Base-by-base conservation (phyloP, 1,284 basidiomycete genomes). In the Pascua guehoae region DNA sequence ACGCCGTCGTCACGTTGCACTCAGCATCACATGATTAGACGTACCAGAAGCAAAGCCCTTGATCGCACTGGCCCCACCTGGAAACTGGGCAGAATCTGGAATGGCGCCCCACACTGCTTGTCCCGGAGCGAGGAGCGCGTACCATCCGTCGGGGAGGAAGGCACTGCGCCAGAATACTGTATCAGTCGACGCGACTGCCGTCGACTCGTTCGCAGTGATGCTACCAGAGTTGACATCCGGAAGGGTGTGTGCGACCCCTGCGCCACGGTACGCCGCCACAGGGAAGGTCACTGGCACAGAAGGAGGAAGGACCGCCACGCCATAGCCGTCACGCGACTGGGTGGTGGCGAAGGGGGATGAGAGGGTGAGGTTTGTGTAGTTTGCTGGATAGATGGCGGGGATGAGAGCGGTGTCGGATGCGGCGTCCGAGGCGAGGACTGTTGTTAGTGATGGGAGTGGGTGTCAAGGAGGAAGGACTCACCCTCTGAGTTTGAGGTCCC, bases 361-460 rank as follows among this genome's bases (percentile, higher is more conserved):
- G 17, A 24, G 24, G 15, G 8, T 15, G 45, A 24, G 45, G 32
- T 32, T 46, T 5, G 49, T 43, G 24, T 53, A 49, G 41, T 45
- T 45, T 9, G 40, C 24, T 37, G 43, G 17, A 49, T 63, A 64
- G 14, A 61, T 63, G 14, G 66, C 66, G 1, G 66, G 66, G 1
- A 53, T 53, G 18, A 66, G 57, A n/a, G 53, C 60, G 2, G 18
- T 48, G 8, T 39, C 40, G 10, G 36, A 39, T 36, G n/a, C 38
- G 14, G 9, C n/a, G 47, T 56, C 57, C 17, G 84, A 87, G 70
- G 68, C 83, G 47, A 81, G 85, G 66, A 89, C 90, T 54, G 79
- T 87, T 69, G 90, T 91, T 66, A 87, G 88, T 15, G 76, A 89
- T 84, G 64, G n/a, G 89, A 17, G 17, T 24, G 89, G 87, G 80